Base-by-base conservation (phyloP, 2,329 filamentous ascomycete species). In the Teratosphaeria gauchensis region DNA sequence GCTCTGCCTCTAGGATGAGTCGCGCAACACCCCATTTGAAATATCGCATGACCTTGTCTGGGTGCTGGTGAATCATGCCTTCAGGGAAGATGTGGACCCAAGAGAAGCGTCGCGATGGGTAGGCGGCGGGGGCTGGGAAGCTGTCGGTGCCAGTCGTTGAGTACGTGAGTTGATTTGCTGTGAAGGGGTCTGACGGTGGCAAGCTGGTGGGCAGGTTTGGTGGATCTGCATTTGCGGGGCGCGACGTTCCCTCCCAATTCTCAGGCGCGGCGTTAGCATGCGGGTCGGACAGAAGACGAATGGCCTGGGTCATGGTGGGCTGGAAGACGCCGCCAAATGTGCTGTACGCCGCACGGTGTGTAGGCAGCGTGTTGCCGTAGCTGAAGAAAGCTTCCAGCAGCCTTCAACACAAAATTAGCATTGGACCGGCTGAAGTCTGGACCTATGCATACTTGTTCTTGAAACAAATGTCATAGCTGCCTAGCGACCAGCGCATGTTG, bases 61-160 rank as follows among this genome's bases (percentile, higher is more conserved):
- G 82, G 64, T 90, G 86, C 75, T 99, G 94, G 74, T 97, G 92
- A 53, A 96, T 90, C 73, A 89, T 90, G 54, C 91, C 94, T 75
- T 99, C 94, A 12, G 94, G 94, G 73, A 97, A 97, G 57, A 97
- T 87, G 73, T 99, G 94, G 3, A 99, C 79, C 94, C 94, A 99
- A 52, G 84, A 84, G 72, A 89, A 82, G 53, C 84, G 84, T 66
- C 90, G 86, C 63, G 76, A 80, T 1, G 83, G 73, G 71, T 88
- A 92, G 54, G 85, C 82, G 1, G 90, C 86, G 0, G 91, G 90
- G 0, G 89, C 82, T 0, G 82, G 78, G 71, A 90, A 88, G 42
- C 74, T 75, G 73, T 92, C 88, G 16, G 67, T 65, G 51, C 84
- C 85, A 58, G 81, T 85, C 3, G 89, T 91, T 4, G 83, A 84